These are phyloP conservation scores for Quercus robur DNA, from an alignment of 306 rosid species.

Conservation along the genomic window DNA sequence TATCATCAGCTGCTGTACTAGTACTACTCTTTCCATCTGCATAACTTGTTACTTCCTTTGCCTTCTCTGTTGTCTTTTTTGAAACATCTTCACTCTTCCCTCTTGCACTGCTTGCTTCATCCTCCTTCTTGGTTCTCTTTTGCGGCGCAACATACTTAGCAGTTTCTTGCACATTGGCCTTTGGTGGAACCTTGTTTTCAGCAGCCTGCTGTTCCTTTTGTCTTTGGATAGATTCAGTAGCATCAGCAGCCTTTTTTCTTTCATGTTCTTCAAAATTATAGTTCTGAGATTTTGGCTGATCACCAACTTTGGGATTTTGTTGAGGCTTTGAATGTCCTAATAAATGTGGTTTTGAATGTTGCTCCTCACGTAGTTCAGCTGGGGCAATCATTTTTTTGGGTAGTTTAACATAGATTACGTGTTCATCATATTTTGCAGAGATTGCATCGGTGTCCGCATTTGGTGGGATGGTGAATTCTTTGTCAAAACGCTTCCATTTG, in stretches of 20 bases:
- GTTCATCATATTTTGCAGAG: constrained; percentile 53
- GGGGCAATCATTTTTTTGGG: constrained; percentile 40
- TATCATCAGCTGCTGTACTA: too few species aligned
- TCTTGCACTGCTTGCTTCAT: constrained; percentile 17
- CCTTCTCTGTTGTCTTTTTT: neutral
- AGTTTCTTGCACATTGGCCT: constrained; percentile 14
- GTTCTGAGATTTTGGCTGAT: neutral
- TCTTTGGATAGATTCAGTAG: too few species aligned
- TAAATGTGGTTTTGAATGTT: neutral
- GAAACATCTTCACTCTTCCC: neutral
- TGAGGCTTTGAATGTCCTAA: neutral
- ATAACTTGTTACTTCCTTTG: neutral
- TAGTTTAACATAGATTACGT: constrained; percentile 37
- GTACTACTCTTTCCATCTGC: neutral
- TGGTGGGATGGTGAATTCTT: constrained; percentile 44
- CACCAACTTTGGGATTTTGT: neutral
- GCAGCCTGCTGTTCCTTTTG: too few species aligned
- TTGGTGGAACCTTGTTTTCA: neutral
- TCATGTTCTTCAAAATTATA: too few species aligned
- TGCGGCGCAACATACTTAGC: constrained; percentile 4
- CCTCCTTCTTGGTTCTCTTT: constrained; percentile 9
- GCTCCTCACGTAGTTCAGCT: neutral
- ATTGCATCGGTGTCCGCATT: constrained; percentile 35
- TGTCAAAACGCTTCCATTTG: constrained; percentile 49
- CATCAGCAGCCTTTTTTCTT: neutral